Evolutionary conservation across 306 rosid genomes (phyloP).

Genomic region (Delonix regia): DNA sequence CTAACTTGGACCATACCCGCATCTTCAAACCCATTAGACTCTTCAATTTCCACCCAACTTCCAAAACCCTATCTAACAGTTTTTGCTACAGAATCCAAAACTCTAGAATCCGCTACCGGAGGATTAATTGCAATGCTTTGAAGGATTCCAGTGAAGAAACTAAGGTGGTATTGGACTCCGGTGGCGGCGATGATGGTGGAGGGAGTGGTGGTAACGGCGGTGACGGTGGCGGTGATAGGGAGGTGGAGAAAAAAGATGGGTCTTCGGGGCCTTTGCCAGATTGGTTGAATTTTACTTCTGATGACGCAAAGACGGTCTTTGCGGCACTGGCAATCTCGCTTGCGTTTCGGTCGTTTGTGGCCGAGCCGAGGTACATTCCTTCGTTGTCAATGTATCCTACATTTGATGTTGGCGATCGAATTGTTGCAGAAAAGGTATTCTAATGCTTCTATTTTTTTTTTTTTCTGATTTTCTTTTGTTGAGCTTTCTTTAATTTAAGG

Average conservation of each 20-base stretch:
- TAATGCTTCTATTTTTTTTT: background rate
- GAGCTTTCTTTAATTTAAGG: background rate
- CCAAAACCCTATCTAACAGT: constrained; percentile 24
- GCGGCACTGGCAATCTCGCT: constrained; percentile 74
- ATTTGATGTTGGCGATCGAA: constrained; percentile 96
- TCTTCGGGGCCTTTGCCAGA: constrained; percentile 56
- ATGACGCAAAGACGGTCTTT: constrained; percentile 83
- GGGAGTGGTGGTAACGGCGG: constrained; percentile 37
- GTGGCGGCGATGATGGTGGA: constrained; percentile 49
- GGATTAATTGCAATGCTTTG: constrained; percentile 49
- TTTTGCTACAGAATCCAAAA: background rate
- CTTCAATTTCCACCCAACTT: constrained; percentile 37
- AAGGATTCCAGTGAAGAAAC: constrained; percentile 52
- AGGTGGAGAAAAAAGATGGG: constrained; percentile 55
- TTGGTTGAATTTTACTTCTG: constrained; percentile 77
- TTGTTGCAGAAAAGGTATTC: constrained; percentile 93
- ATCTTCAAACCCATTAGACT: constrained; percentile 41
- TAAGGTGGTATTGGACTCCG: constrained; percentile 48
- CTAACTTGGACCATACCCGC: constrained; percentile 37
- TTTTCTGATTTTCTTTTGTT: background rate
- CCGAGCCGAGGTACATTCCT: constrained; percentile 99
- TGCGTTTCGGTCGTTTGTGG: constrained; percentile 72
- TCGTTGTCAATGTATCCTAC: constrained; percentile 99
- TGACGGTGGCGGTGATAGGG: constrained; percentile 32
- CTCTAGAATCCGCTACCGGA: constrained; percentile 37